Base-by-base conservation (phyloP, 371 early-diverging fungal genomes). In the Blakeslea trispora region DNA sequence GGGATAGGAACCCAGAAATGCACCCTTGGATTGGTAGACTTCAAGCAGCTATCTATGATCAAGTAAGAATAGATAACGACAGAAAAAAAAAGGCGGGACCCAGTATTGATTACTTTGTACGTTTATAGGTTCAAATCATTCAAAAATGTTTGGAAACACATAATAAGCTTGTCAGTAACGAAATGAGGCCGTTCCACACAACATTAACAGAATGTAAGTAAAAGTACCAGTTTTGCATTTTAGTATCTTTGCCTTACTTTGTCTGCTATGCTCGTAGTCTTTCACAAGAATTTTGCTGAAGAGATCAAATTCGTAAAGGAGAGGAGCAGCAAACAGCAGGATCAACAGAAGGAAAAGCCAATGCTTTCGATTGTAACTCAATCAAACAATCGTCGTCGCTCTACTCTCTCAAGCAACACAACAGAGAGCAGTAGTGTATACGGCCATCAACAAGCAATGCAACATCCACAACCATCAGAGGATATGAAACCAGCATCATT, bases 151-250 rank as follows among this genome's bases (percentile, higher is more conserved):
- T 92, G 43, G 69, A 74, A 21, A 63, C 88, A 3, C 93, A 92
- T 59, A 82, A 76, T 18, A 62, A 66, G 19, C 57, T 92, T 19
- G 90, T 88, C 1, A 79, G 86, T 11, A 14, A 54, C 9, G 83
- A 87, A 43, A 86, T 92, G 90, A 61, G 82, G 42, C 93, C 93
- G 10, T 81, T 91, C 57, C 93, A 92, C 59, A 81, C 79, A 0
- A 85, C 84, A 3, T 60, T 92, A 17, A 70, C 85, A 15, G 73
- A 71, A 45, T 77, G 89, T 88, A 84, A 72, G 81, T 73, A 15
- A 5, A 41, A 3, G n/a, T n/a, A n/a, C n/a, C n/a, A n/a, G n/a
- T n/a, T n/a, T 23, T 15, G 34, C 22, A 55, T 18, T 45, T n/a
- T 31, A 10, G 17, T 34, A 37, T 15, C 18, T 6, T 28, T 14